Base-by-base conservation (phyloP, 768 basidiomycete genomes). In the Mrakia gelida region DNA sequence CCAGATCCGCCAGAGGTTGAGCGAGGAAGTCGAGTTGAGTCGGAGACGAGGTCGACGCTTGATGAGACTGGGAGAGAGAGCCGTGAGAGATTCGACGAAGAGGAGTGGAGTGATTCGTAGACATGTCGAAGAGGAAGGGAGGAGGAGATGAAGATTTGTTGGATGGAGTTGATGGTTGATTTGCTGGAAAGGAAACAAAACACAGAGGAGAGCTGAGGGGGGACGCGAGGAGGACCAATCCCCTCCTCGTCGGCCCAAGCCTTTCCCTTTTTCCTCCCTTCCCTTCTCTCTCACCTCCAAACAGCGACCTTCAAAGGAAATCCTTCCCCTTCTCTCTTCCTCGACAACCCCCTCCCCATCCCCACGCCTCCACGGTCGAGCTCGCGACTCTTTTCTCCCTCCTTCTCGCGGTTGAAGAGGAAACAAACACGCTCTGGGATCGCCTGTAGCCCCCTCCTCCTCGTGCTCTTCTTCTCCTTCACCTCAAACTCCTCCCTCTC, bases 21-120 rank as follows among this genome's bases (percentile, higher is more conserved):
- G 91, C 91, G 71, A 98, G 88, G 81, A 95, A 95, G 0, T 91
- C 92, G 43, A 95, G 88, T 1, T 92, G 92, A 81, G 92, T 90
- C 0, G 93, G 92, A 1, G 93, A 91, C 84, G 92, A 89, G 75
- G 89, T 89, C 16, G 89, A 87, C 9, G 81, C 71, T 43, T 81
- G 80, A 68, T 83, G 87, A 63, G 95, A 88, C 26, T 91, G 90
- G 76, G 92, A 91, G 21, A 98, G 89, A 2, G 95, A 97, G 49
- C 94, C 92, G 77, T 95, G 94, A 0, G 95, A 96, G 79, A 95
- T 89, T 75, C 95, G 92, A 62, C 91, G 89, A 32, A 98, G 88
- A 11, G 95, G 95, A 16, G 93, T 95, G 59, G 91, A 88, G 75
- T 90, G 91, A 78, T 87, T 49, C 13, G 71, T 56, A 52, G 77